phyloP scores from a whole-genome alignment of 768 basidiomycete species.

The Boletus tomentosulus region DNA sequence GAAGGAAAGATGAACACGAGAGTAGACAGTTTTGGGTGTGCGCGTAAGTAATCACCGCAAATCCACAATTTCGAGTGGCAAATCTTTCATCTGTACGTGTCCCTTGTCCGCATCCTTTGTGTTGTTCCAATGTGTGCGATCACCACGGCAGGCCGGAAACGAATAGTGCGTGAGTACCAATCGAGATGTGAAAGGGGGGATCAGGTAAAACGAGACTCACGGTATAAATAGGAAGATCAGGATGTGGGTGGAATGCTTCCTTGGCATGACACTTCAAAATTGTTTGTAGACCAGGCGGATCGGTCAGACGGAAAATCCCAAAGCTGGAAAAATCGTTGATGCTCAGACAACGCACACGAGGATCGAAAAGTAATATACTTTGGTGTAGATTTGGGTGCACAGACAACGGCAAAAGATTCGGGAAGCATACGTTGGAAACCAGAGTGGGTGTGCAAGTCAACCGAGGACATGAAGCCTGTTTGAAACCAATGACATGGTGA shows the following conservation, averaged over 20 bases:
- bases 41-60: conserved; percentile 40
- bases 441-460: conserved; percentile 88
- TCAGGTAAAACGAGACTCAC: conserved; percentile 40
- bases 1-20: no score
- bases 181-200: background rate
- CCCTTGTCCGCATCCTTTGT: conserved; percentile 77
- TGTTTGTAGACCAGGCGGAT: conserved; percentile 75
- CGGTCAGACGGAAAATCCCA: conserved; percentile 87
- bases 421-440: conserved; percentile 87
- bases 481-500: background rate
- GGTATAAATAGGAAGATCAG: conserved; percentile 81
- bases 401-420: conserved; percentile 91
- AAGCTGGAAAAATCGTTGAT: conserved; percentile 37
- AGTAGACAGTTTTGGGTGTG: no score
- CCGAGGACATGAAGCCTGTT: conserved; percentile 90
- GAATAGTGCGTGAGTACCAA: background rate
- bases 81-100: conserved; percentile 75
- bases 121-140: background rate
- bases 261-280: conserved; percentile 64
- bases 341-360: background rate
- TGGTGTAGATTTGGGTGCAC: conserved; percentile 75
- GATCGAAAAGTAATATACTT: conserved; percentile 44
- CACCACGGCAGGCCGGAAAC: background rate
- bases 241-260: conserved; percentile 85
- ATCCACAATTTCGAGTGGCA: conserved; percentile 80